phyloP scores from a whole-genome alignment of 2,329 filamentous ascomycete species.

The Neurospora crassa region DNA sequence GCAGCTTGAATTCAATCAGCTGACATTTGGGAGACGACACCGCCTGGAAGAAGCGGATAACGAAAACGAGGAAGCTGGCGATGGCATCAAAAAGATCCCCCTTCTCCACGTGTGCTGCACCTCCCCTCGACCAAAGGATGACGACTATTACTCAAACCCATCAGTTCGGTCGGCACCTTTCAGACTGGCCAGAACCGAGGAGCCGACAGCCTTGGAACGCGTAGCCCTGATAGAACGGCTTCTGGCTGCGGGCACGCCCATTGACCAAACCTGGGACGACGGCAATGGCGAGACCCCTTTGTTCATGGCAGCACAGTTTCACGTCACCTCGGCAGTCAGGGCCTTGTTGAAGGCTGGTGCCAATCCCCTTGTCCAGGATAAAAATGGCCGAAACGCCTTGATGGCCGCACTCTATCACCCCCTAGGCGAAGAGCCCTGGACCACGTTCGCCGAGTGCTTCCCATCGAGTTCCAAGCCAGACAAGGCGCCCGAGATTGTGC shows the following conservation, averaged over 20 bases:
- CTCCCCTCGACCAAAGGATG: constrained; percentile 1
- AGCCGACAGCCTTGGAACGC: background rate
- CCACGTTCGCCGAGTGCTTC: background rate
- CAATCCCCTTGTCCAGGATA: constrained; percentile 5
- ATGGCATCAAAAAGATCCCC: background rate
- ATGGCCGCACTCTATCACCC: background rate
- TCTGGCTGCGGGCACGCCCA: background rate
- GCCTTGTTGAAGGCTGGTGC: constrained; percentile 8
- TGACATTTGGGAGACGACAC: background rate
- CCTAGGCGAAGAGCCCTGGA: background rate
- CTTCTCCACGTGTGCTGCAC: constrained; percentile 8
- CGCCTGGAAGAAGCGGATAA: background rate
- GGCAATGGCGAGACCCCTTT: constrained; percentile 4
- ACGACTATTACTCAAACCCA: background rate
- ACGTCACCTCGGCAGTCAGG: constrained; percentile 1
- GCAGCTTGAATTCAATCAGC: background rate
- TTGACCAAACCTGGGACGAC: background rate
- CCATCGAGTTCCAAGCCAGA: background rate
- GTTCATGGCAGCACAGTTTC: constrained; percentile 4
- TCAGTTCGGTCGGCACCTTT: background rate
- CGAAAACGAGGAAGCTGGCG: background rate
- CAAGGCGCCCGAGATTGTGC: background rate
- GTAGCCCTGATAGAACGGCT: constrained; percentile 2
- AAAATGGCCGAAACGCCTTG: background rate
- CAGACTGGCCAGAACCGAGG: constrained; percentile 1